Evolutionary conservation across 140 eudicot species (phyloP).

Genomic region (Anethum foeniculum): DNA sequence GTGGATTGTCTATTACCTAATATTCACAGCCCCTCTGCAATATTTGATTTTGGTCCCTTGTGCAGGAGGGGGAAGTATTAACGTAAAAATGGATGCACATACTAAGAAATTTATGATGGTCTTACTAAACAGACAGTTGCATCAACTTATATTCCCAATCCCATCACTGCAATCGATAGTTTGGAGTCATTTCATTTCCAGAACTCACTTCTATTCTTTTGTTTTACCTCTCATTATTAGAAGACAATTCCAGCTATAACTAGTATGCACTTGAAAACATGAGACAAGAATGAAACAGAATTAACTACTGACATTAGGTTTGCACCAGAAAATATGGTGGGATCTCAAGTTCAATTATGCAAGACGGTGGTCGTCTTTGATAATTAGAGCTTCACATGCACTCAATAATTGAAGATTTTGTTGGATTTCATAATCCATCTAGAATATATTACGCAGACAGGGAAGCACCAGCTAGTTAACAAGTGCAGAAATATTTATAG

Average conservation of each 20-base stretch:
- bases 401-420: conserved; percentile 14
- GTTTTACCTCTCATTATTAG: background rate
- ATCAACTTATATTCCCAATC: background rate
- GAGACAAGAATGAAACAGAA: background rate
- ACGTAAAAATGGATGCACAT: background rate
- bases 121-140: background rate
- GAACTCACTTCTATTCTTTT: background rate
- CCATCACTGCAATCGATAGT: background rate
- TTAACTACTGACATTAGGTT: background rate
- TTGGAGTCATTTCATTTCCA: background rate
- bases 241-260: background rate
- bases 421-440: conserved; percentile 9
- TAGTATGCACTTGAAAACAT: background rate
- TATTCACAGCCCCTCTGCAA: background rate
- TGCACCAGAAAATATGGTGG: conserved; percentile 6
- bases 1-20: too few relatives aligned
- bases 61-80: background rate
- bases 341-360: conserved; percentile 20
- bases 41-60: too few relatives aligned
- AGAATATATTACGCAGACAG: conserved; percentile 2
- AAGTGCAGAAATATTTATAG: background rate
- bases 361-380: conserved; percentile 17
- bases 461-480: conserved; percentile 17
- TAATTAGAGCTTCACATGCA: conserved; percentile 29
- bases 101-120: background rate